These are phyloP conservation scores for Boechera divaricarpa DNA, from an alignment of 345 rosid genomes.

Conservation along the genomic window DNA sequence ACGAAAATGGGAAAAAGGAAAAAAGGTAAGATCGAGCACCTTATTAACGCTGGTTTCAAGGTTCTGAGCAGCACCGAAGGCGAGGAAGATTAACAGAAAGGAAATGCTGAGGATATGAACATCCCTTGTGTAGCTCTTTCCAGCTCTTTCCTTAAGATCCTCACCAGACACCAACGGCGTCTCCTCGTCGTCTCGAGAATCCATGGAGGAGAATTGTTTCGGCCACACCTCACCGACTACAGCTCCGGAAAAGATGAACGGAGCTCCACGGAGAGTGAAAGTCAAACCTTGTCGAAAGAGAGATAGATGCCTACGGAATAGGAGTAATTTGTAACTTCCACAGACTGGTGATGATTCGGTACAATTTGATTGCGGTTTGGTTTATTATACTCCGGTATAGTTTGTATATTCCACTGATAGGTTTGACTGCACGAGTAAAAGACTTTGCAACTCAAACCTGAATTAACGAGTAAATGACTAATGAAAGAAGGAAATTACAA, in stretches of 20 bases:
- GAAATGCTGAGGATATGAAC: constrained; percentile 81
- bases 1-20: not conserved
- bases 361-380: not conserved
- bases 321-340: not conserved
- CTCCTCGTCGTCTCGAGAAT: constrained; percentile 58
- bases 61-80: constrained; percentile 97
- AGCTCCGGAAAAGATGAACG: constrained; percentile 23
- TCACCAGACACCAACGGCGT: constrained; percentile 57
- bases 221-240: constrained; percentile 1
- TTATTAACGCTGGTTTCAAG: constrained; percentile 81
- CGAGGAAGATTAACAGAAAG: constrained; percentile 76
- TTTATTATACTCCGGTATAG: not conserved
- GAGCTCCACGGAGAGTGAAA: constrained; percentile 42
- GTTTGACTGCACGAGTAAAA: no score
- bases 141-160: constrained; percentile 41
- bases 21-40: constrained; percentile 40
- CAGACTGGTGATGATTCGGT: not conserved
- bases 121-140: constrained; percentile 61
- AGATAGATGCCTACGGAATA: not conserved
- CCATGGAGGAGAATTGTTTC: constrained; percentile 46
- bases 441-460: no score
- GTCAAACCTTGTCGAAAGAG: constrained; percentile 40
- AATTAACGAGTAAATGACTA: no score
- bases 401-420: no score
- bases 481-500: no score